phyloP scores from a whole-genome alignment of 169 alveolate genomes.

The Cryptosporidium viatorum region DNA sequence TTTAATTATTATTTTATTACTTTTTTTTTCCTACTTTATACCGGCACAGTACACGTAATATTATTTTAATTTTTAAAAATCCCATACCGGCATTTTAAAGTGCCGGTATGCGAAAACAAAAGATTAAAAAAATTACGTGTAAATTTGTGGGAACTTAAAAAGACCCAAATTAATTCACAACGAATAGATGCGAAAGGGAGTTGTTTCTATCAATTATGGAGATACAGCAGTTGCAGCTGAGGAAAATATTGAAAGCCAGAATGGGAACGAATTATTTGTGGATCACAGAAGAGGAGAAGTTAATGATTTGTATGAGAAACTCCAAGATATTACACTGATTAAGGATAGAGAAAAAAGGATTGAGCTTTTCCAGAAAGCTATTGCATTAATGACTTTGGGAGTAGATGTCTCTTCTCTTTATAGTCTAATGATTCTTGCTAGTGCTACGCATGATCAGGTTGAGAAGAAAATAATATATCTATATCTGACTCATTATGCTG shows the following conservation, averaged over 20 bases:
- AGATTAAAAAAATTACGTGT: not conserved
- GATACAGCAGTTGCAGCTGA: conserved; percentile 43
- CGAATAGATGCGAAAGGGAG: conserved; percentile 51
- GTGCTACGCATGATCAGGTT: conserved; percentile 96
- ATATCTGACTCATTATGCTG: conserved; percentile 95
- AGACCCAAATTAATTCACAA: not conserved
- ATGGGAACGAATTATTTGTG: conserved; percentile 82
- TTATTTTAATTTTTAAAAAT: not conserved
- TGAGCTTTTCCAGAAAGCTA: conserved; percentile 91
- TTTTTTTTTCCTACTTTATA: not conserved
- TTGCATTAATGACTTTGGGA: conserved; percentile 91
- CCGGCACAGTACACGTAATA: conserved; percentile 39
- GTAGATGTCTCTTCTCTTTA: conserved; percentile 97
- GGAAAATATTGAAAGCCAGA: not conserved
- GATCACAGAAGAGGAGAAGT: conserved; percentile 91
- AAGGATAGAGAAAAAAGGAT: conserved; percentile 86
- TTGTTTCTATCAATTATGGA: conserved; percentile 52
- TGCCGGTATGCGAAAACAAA: conserved; percentile 5
- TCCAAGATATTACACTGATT: conserved; percentile 83
- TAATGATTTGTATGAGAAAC: conserved; percentile 83
- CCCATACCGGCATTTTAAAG: conserved; percentile 11
- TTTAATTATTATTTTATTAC: not conserved
- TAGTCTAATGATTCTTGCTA: conserved; percentile 96
- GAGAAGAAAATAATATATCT: conserved; percentile 98
- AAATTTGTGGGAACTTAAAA: conserved; percentile 12